Evolutionary conservation across 2,329 filamentous ascomycete species (phyloP), one percentile per base, ranked within the genome.

Genomic region (Verticillium zaregamsianum): DNA sequence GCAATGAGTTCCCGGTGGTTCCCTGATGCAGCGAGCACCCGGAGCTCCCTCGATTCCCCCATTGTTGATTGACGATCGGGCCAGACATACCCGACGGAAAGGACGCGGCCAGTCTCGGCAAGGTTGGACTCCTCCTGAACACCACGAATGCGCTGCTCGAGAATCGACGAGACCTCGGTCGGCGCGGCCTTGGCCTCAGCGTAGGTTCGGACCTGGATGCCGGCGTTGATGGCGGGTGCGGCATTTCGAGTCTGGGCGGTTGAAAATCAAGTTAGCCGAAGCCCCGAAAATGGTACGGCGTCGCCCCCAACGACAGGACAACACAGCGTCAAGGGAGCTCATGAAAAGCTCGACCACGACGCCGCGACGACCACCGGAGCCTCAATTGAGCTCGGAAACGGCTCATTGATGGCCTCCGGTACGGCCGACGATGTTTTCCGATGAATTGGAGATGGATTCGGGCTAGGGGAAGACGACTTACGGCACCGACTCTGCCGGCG

Each of bases 61-160:
- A 23, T 28, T 58, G 57, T 12, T 35, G 58, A 35, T 49, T 45
- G 61, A 59, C 60, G 61, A 57, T 55, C 63, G 59, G 64, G 59
- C 58, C 65, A 66, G 70, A 90, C 93, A 79, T 96, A 98, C 94
- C 94, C 94, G 81, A 99, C 93, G 76, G 93, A 97, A 74, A 99
- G 90, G 76, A 99, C 95, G 84, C 94, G 93, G 78, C 95, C 95
- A 77, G 95, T 99, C 90, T 99, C 95, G 80, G 95, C 93, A 74
- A 99, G 91, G 79, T 87, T 88, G 77, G 92, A 86, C 86, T 98
- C 95, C 85, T 98, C 95, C 82, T 96, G 91, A 72, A 98, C 92
- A 86, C 95, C 95, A 79, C 95, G 92, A 77, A 99, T 99, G 82
- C 93, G 89, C 88, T 98, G 94, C 86, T 98, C 95, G 78, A 99